Conservation (phyloP, 2,329 filamentous ascomycete genomes). For the Diaporthe sp. region DNA sequence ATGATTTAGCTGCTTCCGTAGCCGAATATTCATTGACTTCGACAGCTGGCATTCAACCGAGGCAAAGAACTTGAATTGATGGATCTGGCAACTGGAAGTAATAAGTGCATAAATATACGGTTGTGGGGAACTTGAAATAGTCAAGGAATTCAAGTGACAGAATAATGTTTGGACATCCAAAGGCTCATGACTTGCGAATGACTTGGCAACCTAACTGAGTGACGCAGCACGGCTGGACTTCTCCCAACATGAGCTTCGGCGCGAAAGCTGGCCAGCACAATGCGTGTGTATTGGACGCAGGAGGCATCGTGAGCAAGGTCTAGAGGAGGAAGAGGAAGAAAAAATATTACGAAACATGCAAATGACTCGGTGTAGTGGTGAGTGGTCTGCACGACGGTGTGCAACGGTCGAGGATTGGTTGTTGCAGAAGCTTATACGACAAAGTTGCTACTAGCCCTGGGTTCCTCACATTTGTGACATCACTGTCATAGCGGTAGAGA, state of each 20-base stretch:
- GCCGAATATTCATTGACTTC: not conserved
- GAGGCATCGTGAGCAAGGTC: not conserved
- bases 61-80: not conserved
- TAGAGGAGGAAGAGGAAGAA: not conserved
- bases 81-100: not conserved
- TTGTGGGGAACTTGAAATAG: not conserved
- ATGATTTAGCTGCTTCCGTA: not conserved
- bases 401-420: not conserved
- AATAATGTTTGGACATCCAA: not conserved
- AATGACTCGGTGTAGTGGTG: slow-evolving; percentile 4
- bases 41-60: not conserved
- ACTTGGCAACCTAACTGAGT: not conserved
- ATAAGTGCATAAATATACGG: not conserved
- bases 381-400: not conserved
- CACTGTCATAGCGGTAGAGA: slow-evolving; percentile 13
- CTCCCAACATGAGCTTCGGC: not conserved
- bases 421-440: slow-evolving; percentile 6
- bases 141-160: not conserved
- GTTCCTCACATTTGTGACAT: slow-evolving; percentile 1
- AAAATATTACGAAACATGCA: not conserved
- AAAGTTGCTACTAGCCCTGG: not conserved
- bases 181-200: not conserved
- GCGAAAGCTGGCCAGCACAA: not conserved
- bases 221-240: not conserved
- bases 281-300: not conserved